phyloP scores from a whole-genome alignment of 345 rosid genomes.

The Gossypium sturtianum region DNA sequence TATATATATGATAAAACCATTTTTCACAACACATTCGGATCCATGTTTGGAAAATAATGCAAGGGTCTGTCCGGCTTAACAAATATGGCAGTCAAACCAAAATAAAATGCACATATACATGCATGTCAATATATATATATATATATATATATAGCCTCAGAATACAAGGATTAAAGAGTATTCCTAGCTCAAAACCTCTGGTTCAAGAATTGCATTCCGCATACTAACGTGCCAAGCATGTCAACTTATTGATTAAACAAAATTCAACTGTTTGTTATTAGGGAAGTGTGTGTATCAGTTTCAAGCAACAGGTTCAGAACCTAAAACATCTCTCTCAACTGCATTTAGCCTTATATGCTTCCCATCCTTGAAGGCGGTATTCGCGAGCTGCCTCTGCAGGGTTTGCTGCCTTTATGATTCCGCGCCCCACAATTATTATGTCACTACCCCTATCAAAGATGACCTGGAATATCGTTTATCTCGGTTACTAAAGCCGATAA shows the following conservation, averaged over 20 bases:
- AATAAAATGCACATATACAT: too few species aligned
- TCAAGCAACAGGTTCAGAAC: background rate
- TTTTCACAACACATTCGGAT: too few species aligned
- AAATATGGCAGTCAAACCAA: too few species aligned
- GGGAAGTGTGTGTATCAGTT: background rate
- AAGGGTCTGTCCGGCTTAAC: too few species aligned
- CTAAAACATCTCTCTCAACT: background rate
- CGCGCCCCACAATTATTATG: constrained; percentile 91
- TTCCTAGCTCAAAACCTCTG: background rate
- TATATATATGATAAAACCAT: too few species aligned
- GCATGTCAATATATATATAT: too few species aligned
- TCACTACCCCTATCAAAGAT: constrained; percentile 85
- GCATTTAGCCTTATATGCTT: constrained; percentile 76
- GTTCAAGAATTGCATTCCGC: background rate
- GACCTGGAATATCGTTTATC: constrained; percentile 34
- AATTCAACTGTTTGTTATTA: background rate
- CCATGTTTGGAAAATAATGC: too few species aligned
- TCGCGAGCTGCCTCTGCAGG: constrained; percentile 74
- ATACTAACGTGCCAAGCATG: background rate
- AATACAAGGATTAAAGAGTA: too few species aligned
- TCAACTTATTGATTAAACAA: background rate
- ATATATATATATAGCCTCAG: too few species aligned
- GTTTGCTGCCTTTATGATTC: constrained; percentile 78
- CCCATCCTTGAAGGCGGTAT: constrained; percentile 92
- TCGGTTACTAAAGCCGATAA: background rate